Evolutionary conservation across 495 filamentous ascomycete species (phyloP), one percentile per base, ranked within the genome.

Genomic region (Penicillium bialowiezense): DNA sequence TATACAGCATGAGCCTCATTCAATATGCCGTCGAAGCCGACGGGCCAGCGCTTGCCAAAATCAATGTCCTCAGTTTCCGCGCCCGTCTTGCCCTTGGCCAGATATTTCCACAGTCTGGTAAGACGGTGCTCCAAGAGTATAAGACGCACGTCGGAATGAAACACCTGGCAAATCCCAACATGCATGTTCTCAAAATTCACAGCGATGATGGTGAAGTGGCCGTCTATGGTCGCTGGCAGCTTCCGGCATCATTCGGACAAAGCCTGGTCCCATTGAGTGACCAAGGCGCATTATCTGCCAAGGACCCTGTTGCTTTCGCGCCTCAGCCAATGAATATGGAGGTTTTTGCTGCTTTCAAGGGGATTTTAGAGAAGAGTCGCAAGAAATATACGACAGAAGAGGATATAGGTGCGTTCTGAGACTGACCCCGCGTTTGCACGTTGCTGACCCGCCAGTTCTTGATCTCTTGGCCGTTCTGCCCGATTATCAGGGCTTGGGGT

Each of bases 401-500:
- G 1, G 63, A 65, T 20, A 63, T 65, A 12, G 40, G 62, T 65
- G 47, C 35, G 61, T 52, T n/a, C 23, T 8, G 8, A 26, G 37
- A 5, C 3, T 2, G 19, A 7, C 36, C 23, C 28, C 26, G 21
- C 23, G 19, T 40, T 37, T 18, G 5, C 20, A 7, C 14, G 10
- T 35, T 10, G 18, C 46, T 50, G n/a, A 37, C 15, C 10, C 7
- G 3, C 13, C 29, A 67, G 64, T 56, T 7, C 58, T 82, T 2
- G 74, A 81, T 37, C 51, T 78, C 0, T 47, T 84, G 0, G 75
- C 70, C 10, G 76, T 76, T 13, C 48, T 65, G 15, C 71, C 68
- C 2, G 59, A 65, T 32, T 66, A 68, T 41, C 77, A 81, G 53
- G 69, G 80, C 2, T 67, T 62, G 44, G 82, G 82, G 0, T 67